Evolutionary conservation across 805 yeast genomes (phyloP), one percentile per base, ranked within the genome.

Genomic region (Kuraishia molischiana): DNA sequence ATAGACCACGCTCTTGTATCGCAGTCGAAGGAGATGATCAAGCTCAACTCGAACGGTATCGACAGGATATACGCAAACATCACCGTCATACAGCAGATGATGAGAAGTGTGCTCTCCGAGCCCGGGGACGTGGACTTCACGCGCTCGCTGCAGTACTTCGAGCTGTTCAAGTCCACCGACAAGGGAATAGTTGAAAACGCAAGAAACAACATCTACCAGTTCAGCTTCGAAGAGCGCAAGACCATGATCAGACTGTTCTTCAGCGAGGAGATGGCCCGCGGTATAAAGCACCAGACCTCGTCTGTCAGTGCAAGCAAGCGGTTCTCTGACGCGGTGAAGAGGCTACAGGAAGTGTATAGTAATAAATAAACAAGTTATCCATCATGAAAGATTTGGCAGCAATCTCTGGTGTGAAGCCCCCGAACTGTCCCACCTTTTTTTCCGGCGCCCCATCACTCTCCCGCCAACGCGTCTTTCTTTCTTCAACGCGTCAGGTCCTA

Each of bases 61-160:
- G 69, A 72, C 46, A 69, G 73, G 45, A 59, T 82, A 42, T 59
- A 74, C 41, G 62, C 75, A 46, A 81, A 81, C 51, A 73, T 82
- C 17, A 64, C 75, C 37, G 77, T 81, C 1, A 56, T 81, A 32
- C 86, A 79, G 56, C 89, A 81, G 52, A 72, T 77, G 70, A 64
- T 82, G 39, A 67, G 82, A 41, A 74, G 72, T 41, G 66, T 80
- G 24, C 67, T 73, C 51, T 51, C 55, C 19, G 63, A 66, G 41
- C 76, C 80, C 0, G 69, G 68, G 29, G 62, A 61, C 15, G 74
- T 78, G 11, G 70, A 75, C 42, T 78, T 80, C 49, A 52, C 65
- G 19, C 56, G 64, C 20, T 67, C 83, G 1, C 59, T 77, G 3
- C 51, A 61, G 13, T 82, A 75, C 59, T 82, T 72, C 52, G 77